Percentiles rank a stretch among this genome's conserved stretches.
Conservation (phyloP, 2,329 filamentous ascomycete species). For the Laburnicola sp. region DNA sequence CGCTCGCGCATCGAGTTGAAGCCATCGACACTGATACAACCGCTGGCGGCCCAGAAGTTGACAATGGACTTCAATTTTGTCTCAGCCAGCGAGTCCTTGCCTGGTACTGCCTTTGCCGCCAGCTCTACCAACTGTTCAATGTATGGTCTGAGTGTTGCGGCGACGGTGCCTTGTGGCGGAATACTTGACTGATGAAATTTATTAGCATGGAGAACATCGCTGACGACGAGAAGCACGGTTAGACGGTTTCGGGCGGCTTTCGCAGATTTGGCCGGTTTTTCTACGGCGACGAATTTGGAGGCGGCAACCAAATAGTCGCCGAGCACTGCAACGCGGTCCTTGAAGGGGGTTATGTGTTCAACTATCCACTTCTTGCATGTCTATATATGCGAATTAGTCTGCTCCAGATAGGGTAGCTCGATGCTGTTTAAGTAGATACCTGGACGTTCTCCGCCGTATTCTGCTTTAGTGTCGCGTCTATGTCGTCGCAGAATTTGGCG, state of each 20-base stretch:
- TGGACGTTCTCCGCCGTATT: constrained; percentile 36
- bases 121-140: constrained; percentile 64
- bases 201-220: constrained; percentile 68
- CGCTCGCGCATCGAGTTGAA: constrained; percentile 63
- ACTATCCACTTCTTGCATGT: constrained; percentile 87
- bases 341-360: constrained; percentile 69
- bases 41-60: constrained; percentile 69
- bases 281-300: constrained; percentile 59
- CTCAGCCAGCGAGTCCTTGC: constrained; percentile 66
- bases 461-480: constrained; percentile 35
- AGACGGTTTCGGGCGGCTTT: constrained; percentile 67
- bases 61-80: constrained; percentile 63
- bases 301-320: constrained; percentile 76
- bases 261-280: constrained; percentile 45
- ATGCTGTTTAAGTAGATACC: constrained; percentile 34
- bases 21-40: constrained; percentile 61
- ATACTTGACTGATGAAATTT: constrained; percentile 19
- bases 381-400: constrained; percentile 55
- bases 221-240: constrained; percentile 76
- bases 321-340: constrained; percentile 66
- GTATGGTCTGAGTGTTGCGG: constrained; percentile 54
- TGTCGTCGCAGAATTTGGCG: constrained; percentile 26
- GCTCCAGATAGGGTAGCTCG: constrained; percentile 26
- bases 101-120: constrained; percentile 58
- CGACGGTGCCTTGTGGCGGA: constrained; percentile 12